Conservation (phyloP, 164 flowering plant species). For the Vitis cinerea region DNA sequence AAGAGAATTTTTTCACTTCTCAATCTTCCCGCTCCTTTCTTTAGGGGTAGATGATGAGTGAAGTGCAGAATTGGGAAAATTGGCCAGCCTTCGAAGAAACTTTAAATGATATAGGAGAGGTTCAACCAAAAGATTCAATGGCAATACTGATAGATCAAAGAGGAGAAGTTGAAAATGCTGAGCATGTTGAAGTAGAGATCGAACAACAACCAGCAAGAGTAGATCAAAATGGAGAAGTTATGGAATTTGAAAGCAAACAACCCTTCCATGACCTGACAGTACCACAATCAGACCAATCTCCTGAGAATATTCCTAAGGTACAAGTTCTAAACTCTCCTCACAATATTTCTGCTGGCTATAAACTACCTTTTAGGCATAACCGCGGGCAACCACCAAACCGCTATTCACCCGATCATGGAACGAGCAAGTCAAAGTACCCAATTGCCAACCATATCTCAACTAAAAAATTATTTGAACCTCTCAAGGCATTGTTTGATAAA, state of each 20-base stretch:
- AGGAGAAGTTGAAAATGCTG: too few species aligned
- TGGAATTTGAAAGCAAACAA: not conserved
- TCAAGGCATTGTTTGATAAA: too few species aligned
- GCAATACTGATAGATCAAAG: too few species aligned
- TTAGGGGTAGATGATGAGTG: not conserved
- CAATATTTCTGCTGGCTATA: not conserved
- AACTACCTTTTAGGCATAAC: constrained; percentile 1
- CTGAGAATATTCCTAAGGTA: not conserved
- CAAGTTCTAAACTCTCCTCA: not conserved
- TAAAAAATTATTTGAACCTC: not conserved
- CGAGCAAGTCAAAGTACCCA: too few species aligned
- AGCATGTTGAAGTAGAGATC: too few species aligned
- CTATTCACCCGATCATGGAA: not conserved
- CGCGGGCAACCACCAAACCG: not conserved
- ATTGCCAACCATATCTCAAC: not conserved
- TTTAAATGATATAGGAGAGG: not conserved
- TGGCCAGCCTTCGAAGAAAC: not conserved
- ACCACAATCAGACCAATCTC: not conserved
- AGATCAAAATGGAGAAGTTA: too few species aligned
- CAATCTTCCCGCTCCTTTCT: not conserved
- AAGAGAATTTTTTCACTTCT: not conserved
- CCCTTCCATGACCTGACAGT: not conserved
- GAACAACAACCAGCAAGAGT: too few species aligned
- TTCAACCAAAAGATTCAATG: too few species aligned
- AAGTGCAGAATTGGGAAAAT: not conserved